Percentiles rank a stretch among this genome's conserved stretches.
phyloP scores from a whole-genome alignment of 192 early-diverging fungal genomes.

The Backusella macrospora region DNA sequence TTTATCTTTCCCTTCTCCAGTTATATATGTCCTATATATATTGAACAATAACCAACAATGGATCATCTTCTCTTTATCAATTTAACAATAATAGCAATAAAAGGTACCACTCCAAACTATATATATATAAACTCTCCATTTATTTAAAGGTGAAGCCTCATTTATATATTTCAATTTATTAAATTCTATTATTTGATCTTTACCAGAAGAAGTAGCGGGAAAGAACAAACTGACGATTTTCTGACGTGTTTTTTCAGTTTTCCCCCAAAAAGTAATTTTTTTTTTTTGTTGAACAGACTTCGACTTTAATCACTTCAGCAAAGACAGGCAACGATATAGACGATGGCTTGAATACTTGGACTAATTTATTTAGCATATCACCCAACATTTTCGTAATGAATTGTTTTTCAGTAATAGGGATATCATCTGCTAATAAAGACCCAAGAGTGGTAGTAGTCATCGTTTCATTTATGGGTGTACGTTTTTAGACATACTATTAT shows the following conservation, averaged over 20 bases:
- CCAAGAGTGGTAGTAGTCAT: background rate
- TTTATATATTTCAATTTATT: background rate
- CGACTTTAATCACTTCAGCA: background rate
- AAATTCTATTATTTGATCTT: background rate
- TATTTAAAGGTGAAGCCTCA: background rate
- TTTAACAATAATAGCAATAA: background rate
- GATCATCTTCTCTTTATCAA: too few relatives aligned
- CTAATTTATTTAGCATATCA: background rate
- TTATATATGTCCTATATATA: too few relatives aligned
- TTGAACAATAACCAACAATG: too few relatives aligned
- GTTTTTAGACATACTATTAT: too few relatives aligned
- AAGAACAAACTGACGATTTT: background rate
- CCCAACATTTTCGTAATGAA: background rate
- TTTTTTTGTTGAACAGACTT: background rate
- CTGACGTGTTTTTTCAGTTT: background rate
- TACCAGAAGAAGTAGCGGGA: background rate
- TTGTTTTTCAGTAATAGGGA: background rate
- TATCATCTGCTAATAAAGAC: background rate
- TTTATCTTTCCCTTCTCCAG: too few relatives aligned
- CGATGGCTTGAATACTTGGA: background rate
- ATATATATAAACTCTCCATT: background rate
- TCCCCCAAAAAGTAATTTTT: background rate
- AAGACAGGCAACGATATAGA: background rate
- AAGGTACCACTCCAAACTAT: background rate
- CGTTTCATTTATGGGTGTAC: too few relatives aligned